Conservation (phyloP, 306 rosid genomes). For the Aeschynomene evenia region DNA sequence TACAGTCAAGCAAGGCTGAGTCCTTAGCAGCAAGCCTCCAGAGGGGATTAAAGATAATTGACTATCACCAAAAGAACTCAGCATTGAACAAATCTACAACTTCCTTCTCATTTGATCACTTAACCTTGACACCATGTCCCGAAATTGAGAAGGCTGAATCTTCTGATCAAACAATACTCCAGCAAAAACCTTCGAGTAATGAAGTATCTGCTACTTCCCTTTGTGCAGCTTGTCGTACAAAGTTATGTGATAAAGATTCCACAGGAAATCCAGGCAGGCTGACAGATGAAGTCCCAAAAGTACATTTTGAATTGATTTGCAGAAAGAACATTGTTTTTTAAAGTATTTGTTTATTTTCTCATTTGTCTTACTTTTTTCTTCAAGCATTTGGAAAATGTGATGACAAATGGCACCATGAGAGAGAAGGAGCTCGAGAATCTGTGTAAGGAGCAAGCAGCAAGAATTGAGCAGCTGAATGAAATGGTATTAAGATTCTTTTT, state of each 20-base stretch:
- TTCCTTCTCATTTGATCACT: constrained; percentile 87
- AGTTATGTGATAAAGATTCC: constrained; percentile 33
- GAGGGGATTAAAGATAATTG: constrained; percentile 84
- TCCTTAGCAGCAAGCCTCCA: constrained; percentile 91
- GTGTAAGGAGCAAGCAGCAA: constrained; percentile 63
- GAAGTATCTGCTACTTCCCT: constrained; percentile 43
- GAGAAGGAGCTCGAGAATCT: constrained; percentile 64
- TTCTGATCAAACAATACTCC: constrained; percentile 42
- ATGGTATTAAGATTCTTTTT: constrained; percentile 50
- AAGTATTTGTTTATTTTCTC: neutral
- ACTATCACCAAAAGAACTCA: constrained; percentile 73
- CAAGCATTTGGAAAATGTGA: constrained; percentile 32
- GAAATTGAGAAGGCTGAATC: constrained; percentile 49
- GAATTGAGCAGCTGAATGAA: constrained; percentile 63
- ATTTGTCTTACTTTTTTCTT: neutral
- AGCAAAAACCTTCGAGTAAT: constrained; percentile 39
- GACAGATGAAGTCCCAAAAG: constrained; percentile 41
- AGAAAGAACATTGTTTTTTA: neutral
- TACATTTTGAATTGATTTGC: constrained; percentile 30
- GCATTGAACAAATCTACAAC: constrained; percentile 65
- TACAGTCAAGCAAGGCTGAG: constrained; percentile 64
- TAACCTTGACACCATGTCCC: constrained; percentile 62
- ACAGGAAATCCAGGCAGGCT: constrained; percentile 39
- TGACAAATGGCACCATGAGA: constrained; percentile 32
- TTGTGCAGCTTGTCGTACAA: constrained; percentile 64